These are phyloP conservation scores for Psilocybe cubensis DNA, from an alignment of 768 basidiomycete species.

Conservation along the genomic window DNA sequence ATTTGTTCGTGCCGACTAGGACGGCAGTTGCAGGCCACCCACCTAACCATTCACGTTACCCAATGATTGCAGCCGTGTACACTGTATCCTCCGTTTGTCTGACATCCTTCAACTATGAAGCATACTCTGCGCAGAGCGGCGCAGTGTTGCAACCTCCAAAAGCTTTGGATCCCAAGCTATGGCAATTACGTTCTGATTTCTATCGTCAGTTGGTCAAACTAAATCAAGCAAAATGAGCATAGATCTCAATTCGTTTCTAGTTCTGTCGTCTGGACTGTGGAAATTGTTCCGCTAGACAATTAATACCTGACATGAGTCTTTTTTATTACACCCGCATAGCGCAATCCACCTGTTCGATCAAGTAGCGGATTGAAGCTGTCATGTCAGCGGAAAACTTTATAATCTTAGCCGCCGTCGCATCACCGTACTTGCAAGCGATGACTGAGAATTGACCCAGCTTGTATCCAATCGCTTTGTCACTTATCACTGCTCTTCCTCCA, in stretches of 20 bases:
- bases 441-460: neutral
- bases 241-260: neutral
- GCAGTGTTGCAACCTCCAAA: neutral
- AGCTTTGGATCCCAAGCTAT: neutral
- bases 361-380: slow-evolving; percentile 9
- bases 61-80: neutral
- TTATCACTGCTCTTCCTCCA: neutral
- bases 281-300: neutral
- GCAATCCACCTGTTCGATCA: slow-evolving; percentile 10
- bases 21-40: neutral
- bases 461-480: neutral
- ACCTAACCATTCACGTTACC: slow-evolving; percentile 1
- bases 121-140: neutral
- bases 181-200: too few relatives aligned
- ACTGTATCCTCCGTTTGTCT: too few relatives aligned
- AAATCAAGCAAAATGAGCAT: neutral
- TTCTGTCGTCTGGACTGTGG: neutral
- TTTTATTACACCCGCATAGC: neutral
- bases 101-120: too few relatives aligned
- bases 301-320: neutral
- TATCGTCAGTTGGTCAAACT: neutral
- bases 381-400: neutral
- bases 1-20: slow-evolving; percentile 3
- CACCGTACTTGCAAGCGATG: neutral
- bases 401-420: slow-evolving; percentile 2